These are phyloP conservation scores for Heterobasidion occidentale DNA, from an alignment of 1,284 basidiomycete species.

Conservation along the genomic window DNA sequence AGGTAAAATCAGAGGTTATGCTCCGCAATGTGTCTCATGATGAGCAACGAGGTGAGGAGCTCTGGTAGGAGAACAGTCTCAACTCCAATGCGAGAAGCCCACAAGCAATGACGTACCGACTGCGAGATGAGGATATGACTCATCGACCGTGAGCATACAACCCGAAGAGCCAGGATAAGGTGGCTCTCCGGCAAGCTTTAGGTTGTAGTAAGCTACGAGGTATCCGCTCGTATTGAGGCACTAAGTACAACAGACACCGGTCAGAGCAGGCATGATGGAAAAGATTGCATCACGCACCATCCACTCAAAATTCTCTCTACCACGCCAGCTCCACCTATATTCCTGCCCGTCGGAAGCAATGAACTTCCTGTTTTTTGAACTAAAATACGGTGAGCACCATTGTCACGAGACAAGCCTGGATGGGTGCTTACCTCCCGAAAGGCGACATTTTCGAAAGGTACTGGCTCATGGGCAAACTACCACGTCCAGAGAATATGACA, in stretches of 20 bases:
- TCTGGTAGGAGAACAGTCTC: slow-evolving; percentile 28
- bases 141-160: slow-evolving; percentile 55
- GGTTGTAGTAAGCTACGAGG: slow-evolving; percentile 49
- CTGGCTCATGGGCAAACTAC: slow-evolving; percentile 37
- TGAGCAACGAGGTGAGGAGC: slow-evolving; percentile 48
- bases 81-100: slow-evolving; percentile 3
- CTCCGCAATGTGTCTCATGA: slow-evolving; percentile 59
- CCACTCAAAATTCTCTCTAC: slow-evolving; percentile 47
- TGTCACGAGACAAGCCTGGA: background rate
- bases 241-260: slow-evolving; percentile 22
- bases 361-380: slow-evolving; percentile 42
- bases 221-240: slow-evolving; percentile 44
- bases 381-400: slow-evolving; percentile 12
- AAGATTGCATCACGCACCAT: slow-evolving; percentile 32
- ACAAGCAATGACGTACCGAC: slow-evolving; percentile 32
- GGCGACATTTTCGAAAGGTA: slow-evolving; percentile 38
- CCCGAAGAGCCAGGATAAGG: slow-evolving; percentile 45
- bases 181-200: slow-evolving; percentile 45
- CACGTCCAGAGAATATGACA: slow-evolving; percentile 32
- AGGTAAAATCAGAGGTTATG: slow-evolving; percentile 31
- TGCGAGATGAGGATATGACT: slow-evolving; percentile 45
- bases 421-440: slow-evolving; percentile 26
- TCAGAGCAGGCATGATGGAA: background rate
- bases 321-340: slow-evolving; percentile 48
- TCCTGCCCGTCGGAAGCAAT: slow-evolving; percentile 47